These are phyloP conservation scores for Jatropha podagrica DNA, from an alignment of 441 rosid genomes.

Conservation along the genomic window DNA sequence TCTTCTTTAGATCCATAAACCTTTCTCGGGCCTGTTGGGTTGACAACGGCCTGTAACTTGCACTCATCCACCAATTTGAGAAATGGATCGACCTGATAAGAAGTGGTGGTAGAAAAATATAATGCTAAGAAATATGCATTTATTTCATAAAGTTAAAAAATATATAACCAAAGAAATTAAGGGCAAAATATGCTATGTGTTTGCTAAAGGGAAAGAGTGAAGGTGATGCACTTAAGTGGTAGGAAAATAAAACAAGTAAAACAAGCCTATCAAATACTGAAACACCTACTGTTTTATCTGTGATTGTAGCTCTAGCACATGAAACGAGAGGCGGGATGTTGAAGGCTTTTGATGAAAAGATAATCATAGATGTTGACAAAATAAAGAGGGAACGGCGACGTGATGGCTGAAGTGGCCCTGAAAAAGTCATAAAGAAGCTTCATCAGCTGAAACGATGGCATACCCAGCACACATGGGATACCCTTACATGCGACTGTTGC, in stretches of 20 bases:
- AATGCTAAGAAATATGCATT: constrained; percentile 7
- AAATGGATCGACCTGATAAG: constrained; percentile 73
- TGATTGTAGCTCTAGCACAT: constrained; percentile 59
- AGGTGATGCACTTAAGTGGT: neutral
- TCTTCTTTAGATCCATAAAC: constrained; percentile 80
- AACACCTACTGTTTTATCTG: constrained; percentile 61
- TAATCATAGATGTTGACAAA: constrained; percentile 72
- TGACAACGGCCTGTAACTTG: constrained; percentile 61
- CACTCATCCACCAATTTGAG: constrained; percentile 64
- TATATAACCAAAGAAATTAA: neutral
- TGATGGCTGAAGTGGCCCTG: constrained; percentile 83
- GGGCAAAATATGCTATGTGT: neutral
- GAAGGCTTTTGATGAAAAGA: constrained; percentile 76
- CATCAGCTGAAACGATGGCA: constrained; percentile 25
- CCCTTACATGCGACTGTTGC: too few relatives aligned
- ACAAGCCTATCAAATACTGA: constrained; percentile 8
- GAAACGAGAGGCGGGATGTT: constrained; percentile 62
- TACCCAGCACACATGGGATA: neutral
- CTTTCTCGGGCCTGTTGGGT: constrained; percentile 26
- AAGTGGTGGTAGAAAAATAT: constrained; percentile 3
- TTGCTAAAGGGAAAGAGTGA: neutral
- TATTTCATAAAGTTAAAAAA: neutral
- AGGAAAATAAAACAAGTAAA: neutral
- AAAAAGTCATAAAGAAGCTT: constrained; percentile 25
- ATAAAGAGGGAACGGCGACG: constrained; percentile 71